phyloP scores from a whole-genome alignment of 441 rosid genomes.

The Breynia disticha region DNA sequence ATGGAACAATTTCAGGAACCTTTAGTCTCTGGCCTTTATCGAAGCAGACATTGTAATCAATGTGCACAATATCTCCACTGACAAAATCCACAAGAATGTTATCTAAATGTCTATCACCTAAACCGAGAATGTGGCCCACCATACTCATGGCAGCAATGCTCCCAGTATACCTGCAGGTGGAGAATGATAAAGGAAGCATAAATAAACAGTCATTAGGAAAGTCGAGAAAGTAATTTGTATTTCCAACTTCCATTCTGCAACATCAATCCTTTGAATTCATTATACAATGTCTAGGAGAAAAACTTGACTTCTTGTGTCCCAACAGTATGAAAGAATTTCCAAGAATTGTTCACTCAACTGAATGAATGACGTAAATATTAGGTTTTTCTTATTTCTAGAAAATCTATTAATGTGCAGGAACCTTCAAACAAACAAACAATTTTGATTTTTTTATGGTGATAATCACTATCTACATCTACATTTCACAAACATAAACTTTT shows the following conservation, averaged over 20 bases:
- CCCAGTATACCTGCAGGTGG: conserved; percentile 73
- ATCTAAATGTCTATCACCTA: conserved; percentile 98
- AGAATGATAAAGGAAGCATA: conserved; percentile 11
- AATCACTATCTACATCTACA: no score
- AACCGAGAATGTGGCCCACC: conserved; percentile 94
- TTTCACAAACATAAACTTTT: no score
- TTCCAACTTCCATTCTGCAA: no score
- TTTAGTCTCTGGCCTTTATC: conserved; percentile 93
- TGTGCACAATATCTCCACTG: conserved; percentile 94
- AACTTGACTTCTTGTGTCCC: no score
- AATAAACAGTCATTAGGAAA: not conserved
- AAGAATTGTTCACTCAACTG: no score
- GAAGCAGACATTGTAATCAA: conserved; percentile 96
- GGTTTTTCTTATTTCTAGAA: no score
- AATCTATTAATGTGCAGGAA: no score
- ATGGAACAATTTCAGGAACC: conserved; percentile 97
- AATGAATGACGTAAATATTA: no score
- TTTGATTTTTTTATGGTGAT: no score
- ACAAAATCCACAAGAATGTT: conserved; percentile 93
- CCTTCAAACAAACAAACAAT: no score
- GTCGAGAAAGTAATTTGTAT: conserved; percentile 1
- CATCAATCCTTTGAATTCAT: not conserved
- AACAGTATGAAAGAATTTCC: no score
- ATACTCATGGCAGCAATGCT: conserved; percentile 99
- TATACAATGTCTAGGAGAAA: not conserved